A percentile compares a stretch with the other conserved stretches of the same genome.
phyloP scores from a whole-genome alignment of 1,139 yeast genomes.

The Kazachstania sp. region DNA sequence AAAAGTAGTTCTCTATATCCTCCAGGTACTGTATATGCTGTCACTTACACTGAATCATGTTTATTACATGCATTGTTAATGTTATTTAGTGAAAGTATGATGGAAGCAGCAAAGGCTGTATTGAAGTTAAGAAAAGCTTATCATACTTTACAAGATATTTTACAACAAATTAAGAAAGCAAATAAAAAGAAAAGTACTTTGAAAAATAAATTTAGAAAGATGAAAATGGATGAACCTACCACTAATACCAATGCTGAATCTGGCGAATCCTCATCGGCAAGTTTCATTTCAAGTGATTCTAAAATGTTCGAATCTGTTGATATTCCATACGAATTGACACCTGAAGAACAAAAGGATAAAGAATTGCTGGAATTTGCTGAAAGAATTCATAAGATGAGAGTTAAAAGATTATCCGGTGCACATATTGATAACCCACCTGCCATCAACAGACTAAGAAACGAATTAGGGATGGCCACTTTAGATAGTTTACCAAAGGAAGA shows the following conservation, averaged over 20 bases:
- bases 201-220: neutral
- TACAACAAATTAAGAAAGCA: constrained; percentile 37
- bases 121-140: constrained; percentile 80
- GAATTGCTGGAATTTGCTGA: constrained; percentile 49
- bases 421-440: constrained; percentile 47
- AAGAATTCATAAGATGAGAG: constrained; percentile 52
- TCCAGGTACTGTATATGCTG: constrained; percentile 89
- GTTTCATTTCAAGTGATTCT: constrained; percentile 19
- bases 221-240: constrained; percentile 1
- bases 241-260: neutral
- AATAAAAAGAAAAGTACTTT: constrained; percentile 11
- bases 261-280: constrained; percentile 20
- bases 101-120: constrained; percentile 83
- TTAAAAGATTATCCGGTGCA: constrained; percentile 53
- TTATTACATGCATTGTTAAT: constrained; percentile 70
- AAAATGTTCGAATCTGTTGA: constrained; percentile 32
- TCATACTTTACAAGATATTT: constrained; percentile 71
- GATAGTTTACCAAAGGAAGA: constrained; percentile 14
- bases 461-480: constrained; percentile 33
- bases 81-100: constrained; percentile 53
- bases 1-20: constrained; percentile 68
- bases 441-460: constrained; percentile 34
- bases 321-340: constrained; percentile 36
- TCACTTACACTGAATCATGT: constrained; percentile 82
- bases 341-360: constrained; percentile 40